Evolutionary conservation across 805 yeast species (phyloP).

Genomic region (Wickerhamomyces queroliae): DNA sequence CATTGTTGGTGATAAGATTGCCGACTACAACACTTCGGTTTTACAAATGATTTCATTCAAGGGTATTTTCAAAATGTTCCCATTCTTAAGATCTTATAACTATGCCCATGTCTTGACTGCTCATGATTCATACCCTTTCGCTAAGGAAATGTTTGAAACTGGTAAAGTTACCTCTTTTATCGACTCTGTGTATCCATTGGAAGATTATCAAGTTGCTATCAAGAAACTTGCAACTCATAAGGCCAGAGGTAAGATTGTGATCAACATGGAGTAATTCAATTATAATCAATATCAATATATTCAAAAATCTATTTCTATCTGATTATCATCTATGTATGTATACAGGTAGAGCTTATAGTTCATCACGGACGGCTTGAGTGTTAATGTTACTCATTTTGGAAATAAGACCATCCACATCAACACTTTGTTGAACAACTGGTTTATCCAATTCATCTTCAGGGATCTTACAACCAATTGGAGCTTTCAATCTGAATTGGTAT

Average conservation of each 20-base stretch:
- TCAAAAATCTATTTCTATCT: no score
- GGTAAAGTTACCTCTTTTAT: constrained; percentile 39
- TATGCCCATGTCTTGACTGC: constrained; percentile 19
- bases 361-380: no score
- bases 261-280: no score
- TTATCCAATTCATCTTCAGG: background rate
- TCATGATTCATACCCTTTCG: constrained; percentile 24
- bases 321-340: no score
- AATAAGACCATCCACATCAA: no score
- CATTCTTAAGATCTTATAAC: constrained; percentile 16
- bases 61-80: constrained; percentile 8
- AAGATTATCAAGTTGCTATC: constrained; percentile 45
- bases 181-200: constrained; percentile 48
- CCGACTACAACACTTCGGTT: constrained; percentile 18
- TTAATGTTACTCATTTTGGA: no score
- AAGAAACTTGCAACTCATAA: constrained; percentile 38
- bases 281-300: no score
- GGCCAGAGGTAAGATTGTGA: constrained; percentile 61
- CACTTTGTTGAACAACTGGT: background rate
- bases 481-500: constrained; percentile 46
- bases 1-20: constrained; percentile 49
- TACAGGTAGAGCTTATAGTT: no score
- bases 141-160: constrained; percentile 30
- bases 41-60: constrained; percentile 7
- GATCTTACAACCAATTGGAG: constrained; percentile 35